These are phyloP conservation scores for Venturia asperata DNA, from an alignment of 2,329 filamentous ascomycete species.

Conservation along the genomic window DNA sequence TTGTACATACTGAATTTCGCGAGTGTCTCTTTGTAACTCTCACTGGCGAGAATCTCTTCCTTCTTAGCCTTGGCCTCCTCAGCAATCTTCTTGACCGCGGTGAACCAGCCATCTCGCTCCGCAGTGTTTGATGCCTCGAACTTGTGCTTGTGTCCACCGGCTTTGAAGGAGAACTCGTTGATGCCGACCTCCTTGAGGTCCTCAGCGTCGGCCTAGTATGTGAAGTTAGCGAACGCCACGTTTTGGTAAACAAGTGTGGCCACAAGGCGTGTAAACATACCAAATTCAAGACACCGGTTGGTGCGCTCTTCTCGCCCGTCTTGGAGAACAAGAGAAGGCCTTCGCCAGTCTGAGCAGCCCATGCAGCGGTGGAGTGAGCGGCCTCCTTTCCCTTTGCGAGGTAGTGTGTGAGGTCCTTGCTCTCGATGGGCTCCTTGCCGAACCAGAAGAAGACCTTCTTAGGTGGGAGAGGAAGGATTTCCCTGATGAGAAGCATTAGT, in stretches of 20 bases:
- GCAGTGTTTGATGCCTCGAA: conserved; percentile 72
- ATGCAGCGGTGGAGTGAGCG: conserved; percentile 69
- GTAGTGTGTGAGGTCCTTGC: conserved; percentile 68
- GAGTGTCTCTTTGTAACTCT: conserved; percentile 81
- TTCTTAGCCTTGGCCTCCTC: conserved; percentile 78
- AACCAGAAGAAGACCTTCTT: conserved; percentile 75
- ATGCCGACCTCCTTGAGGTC: conserved; percentile 70
- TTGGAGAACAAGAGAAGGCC: conserved; percentile 89
- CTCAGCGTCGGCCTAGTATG: conserved; percentile 51
- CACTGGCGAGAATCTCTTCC: conserved; percentile 64
- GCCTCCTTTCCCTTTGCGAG: conserved; percentile 82
- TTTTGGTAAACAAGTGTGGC: background rate
- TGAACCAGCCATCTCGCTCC: conserved; percentile 90
- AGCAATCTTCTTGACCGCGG: conserved; percentile 73
- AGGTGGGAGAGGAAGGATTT: conserved; percentile 12
- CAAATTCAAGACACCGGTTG: conserved; percentile 76
- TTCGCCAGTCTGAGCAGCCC: conserved; percentile 91
- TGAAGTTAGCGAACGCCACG: conserved; percentile 29
- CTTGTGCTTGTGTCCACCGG: conserved; percentile 82
- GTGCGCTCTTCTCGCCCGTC: conserved; percentile 69
- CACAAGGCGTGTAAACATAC: conserved; percentile 46
- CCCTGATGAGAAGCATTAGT: conserved; percentile 1
- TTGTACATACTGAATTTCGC: conserved; percentile 59
- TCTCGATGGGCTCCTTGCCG: conserved; percentile 61
- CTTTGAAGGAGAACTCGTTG: conserved; percentile 78